These are phyloP conservation scores for Tylopilus subfusipes DNA, from an alignment of 768 basidiomycete genomes.

Conservation along the genomic window DNA sequence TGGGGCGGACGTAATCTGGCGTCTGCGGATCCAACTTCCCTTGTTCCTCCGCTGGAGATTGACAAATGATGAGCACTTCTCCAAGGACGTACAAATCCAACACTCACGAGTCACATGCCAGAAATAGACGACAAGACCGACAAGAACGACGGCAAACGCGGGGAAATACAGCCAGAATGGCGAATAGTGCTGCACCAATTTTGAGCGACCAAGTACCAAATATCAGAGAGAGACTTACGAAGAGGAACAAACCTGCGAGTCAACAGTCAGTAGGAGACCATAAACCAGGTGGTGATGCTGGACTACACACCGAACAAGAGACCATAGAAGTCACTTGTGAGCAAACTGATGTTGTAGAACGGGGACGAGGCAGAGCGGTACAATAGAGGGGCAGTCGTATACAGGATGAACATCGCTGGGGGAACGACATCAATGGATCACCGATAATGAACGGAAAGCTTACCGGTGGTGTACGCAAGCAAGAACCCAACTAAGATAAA, in stretches of 20 bases:
- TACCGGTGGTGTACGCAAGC: slow-evolving; percentile 47
- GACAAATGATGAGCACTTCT: slow-evolving; percentile 5
- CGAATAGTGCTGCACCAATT: slow-evolving; percentile 55
- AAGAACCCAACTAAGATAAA: slow-evolving; percentile 46
- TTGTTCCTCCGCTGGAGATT: slow-evolving; percentile 63
- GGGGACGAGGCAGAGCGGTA: slow-evolving; percentile 85
- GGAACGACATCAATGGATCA: background rate
- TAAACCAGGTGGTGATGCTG: background rate
- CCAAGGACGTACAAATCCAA: background rate
- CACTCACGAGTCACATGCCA: slow-evolving; percentile 79
- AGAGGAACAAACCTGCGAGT: slow-evolving; percentile 46
- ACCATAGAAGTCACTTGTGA: slow-evolving; percentile 89
- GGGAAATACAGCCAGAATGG: slow-evolving; percentile 91
- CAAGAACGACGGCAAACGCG: slow-evolving; percentile 65
- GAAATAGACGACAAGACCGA: slow-evolving; percentile 80
- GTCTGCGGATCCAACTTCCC: slow-evolving; percentile 56
- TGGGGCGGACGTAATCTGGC: slow-evolving; percentile 52
- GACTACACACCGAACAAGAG: slow-evolving; percentile 59
- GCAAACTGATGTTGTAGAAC: slow-evolving; percentile 79
- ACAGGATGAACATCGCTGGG: slow-evolving; percentile 76
- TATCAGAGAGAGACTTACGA: slow-evolving; percentile 34
- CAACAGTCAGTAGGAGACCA: slow-evolving; percentile 4
- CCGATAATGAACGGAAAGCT: background rate
- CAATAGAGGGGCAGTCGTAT: slow-evolving; percentile 80
- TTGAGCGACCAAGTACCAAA: background rate